These are phyloP conservation scores for Moringa oleifera DNA, from an alignment of 345 rosid species.

Conservation along the genomic window DNA sequence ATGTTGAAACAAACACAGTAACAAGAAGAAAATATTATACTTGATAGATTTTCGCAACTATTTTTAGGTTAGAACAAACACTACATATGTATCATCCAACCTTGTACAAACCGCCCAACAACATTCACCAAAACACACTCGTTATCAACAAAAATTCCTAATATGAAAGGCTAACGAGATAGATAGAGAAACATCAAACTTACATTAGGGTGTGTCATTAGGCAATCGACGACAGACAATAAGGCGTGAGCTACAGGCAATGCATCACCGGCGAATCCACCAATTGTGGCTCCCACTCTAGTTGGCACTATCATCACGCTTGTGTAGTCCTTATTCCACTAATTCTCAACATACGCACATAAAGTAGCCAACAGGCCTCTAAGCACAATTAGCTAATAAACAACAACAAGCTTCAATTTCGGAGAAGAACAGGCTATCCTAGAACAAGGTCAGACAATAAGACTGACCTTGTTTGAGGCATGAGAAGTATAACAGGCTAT, in stretches of 20 bases:
- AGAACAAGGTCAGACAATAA: too few species aligned
- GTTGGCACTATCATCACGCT: constrained; percentile 64
- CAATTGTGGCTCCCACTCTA: constrained; percentile 53
- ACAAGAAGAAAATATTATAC: too few species aligned
- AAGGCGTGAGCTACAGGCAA: constrained; percentile 53
- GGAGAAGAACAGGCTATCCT: too few species aligned
- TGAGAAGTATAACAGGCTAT: constrained; percentile 19
- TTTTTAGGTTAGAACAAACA: too few species aligned
- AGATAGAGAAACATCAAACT: neutral
- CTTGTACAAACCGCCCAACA: too few species aligned
- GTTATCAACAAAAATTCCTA: too few species aligned
- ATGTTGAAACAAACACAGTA: too few species aligned
- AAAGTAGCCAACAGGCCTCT: neutral
- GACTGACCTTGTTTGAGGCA: constrained; percentile 26
- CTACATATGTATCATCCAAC: too few species aligned
- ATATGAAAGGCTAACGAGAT: neutral
- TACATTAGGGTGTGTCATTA: constrained; percentile 60
- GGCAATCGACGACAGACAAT: constrained; percentile 59
- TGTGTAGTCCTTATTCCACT: constrained; percentile 51
- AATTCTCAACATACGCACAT: constrained; percentile 7
- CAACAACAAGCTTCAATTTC: neutral
- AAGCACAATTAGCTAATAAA: neutral
- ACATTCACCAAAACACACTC: too few species aligned
- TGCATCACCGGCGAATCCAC: constrained; percentile 65
- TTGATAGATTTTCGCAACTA: too few species aligned